Base-by-base conservation (phyloP, 345 rosid genomes). In the Acer campestre region DNA sequence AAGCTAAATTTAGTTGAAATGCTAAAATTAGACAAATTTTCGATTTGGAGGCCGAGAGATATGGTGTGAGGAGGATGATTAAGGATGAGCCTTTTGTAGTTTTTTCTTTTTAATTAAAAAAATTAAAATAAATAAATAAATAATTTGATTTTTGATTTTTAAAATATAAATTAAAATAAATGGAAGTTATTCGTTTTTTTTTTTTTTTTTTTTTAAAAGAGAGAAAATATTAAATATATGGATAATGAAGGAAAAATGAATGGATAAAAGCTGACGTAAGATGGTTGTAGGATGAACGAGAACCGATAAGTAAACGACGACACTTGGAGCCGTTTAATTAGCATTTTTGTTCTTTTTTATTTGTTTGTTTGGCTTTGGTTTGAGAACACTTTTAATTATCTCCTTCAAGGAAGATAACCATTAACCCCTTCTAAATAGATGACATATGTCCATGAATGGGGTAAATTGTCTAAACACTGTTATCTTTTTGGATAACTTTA, bases 211-310 rank as follows among this genome's bases (percentile, higher is more conserved):
- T 70, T 61, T 12, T 18, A 7, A 16, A 49, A 55, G 6, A 35
- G 38, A 56, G 17, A 18, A 10, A 68, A 65, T 22, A 16, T 80
- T 72, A 31, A 31, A 31, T 31, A 31, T 31, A 31, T 61, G 77
- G 78, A 78, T 61, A 73, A 53, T 2, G 68, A 75, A 44, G 42
- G 70, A 35, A 61, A n/a, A 29, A 69, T 76, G 83, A 81, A 80
- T 75, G 88, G 84, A 85, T 85, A 84, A 77, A 84, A 46, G 80
- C 80, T 79, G 89, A 84, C 84, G 88, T 76, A 17, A 80, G 85
- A 73, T 44, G 46, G 61, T 56, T 20, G 84, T 79, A 69, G 87
- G 81, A 58, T 46, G 35, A 49, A 4, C 18, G 20, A 7, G 72
- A 8, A 42, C 46, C 46, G 46, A 42, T 58, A 35, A 35, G 38